Evolutionary conservation across 1,284 basidiomycete genomes (phyloP), one percentile per base, ranked within the genome.

Genomic region (Rhizopogon hawkerae): DNA sequence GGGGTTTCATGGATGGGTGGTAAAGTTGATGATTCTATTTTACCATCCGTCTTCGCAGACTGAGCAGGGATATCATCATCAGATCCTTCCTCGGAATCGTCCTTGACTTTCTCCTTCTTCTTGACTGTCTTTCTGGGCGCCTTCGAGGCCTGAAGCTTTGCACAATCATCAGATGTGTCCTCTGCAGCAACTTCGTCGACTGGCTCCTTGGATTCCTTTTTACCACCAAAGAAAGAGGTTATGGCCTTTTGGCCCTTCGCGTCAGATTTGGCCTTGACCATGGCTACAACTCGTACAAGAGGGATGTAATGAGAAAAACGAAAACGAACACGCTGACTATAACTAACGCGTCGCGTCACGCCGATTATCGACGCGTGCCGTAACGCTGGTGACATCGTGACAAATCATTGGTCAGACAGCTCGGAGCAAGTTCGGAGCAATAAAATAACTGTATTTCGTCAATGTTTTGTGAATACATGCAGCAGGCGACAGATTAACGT

Each of bases 1-100:
- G 85, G 77, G 54, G 95, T 85, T 52, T 88, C 77, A 59, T 83
- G 76, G 48, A 97, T 87, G 5, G 94, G 93, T 10, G 94, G 90
- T 1, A 86, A 74, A 54, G 73, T 69, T 0, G 81, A 83, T 18
- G 76, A 71, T 41, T 84, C 83, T 31, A 64, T 65, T 58, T 62
- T 64, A 5, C 66, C 63, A 16, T 53, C 63, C 14, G 60, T 68
- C 53, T 56, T 64, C 34, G 77, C 75, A 43, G 59, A 52, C 39
- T 57, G 64, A 10, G 58, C 62, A 6, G 64, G 62, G 9, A 48
- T 52, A 10, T 62, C 57, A 29, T 60, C 59, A 8, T 64, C 65
- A 23, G 53, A 56, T 43, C 29, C 47, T 14, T 63, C 61, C 3
- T 43, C 35, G 4, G 67, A 65, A 5, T 39, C 54, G 23, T 60